Conservation (phyloP, 169 alveolate species). For the Plasmodium blacklocki region DNA sequence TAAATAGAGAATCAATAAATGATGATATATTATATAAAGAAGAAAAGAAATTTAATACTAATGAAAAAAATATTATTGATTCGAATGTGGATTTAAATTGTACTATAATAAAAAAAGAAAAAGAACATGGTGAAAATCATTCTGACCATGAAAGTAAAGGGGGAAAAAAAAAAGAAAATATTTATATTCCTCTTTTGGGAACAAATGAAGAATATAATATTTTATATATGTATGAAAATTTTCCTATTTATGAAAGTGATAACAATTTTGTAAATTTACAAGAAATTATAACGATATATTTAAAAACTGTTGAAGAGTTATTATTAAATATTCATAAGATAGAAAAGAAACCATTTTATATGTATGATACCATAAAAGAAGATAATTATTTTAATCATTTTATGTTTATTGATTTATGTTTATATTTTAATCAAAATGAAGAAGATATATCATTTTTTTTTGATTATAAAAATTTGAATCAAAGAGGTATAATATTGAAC, state of each 20-base stretch:
- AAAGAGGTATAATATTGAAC: constrained; percentile 14
- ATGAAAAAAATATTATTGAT: neutral
- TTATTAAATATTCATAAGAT: constrained; percentile 15
- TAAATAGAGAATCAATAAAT: neutral
- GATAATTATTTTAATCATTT: constrained; percentile 53
- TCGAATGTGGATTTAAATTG: neutral
- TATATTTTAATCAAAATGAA: constrained; percentile 70
- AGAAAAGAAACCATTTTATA: constrained; percentile 28
- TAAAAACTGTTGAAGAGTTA: constrained; percentile 31
- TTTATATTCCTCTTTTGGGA: neutral
- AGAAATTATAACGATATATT: constrained; percentile 47
- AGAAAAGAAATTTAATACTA: neutral
- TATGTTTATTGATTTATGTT: constrained; percentile 41
- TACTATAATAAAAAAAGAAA: neutral
- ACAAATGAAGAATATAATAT: constrained; percentile 18
- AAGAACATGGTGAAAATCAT: neutral
- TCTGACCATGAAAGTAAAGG: too few relatives aligned
- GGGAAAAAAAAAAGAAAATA: neutral
- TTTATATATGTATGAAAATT: constrained; percentile 7
- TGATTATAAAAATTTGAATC: constrained; percentile 36
- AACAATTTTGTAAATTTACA: constrained; percentile 36
- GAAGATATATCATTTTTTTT: constrained; percentile 18
- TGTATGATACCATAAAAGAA: constrained; percentile 47
- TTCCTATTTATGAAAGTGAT: constrained; percentile 25
- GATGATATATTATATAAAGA: neutral